phyloP scores from a whole-genome alignment of 768 basidiomycete genomes.

The Leccinum longicurvipes region DNA sequence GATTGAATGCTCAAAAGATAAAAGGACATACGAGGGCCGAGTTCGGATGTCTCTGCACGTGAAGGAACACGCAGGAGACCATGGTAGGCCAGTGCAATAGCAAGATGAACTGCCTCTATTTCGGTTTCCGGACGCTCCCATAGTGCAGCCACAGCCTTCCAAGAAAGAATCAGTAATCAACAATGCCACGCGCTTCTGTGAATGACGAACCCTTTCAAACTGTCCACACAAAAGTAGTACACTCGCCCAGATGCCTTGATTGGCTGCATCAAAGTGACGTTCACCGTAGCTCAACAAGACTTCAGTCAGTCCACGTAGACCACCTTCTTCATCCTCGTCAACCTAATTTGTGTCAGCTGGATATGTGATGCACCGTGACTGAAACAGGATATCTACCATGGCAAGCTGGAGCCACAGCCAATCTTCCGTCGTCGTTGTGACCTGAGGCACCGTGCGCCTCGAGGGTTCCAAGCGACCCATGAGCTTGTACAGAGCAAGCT shows the following conservation, averaged over 20 bases:
- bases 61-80: constrained; percentile 85
- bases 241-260: constrained; percentile 72
- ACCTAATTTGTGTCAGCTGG: constrained; percentile 40
- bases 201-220: constrained; percentile 75
- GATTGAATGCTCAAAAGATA: neutral
- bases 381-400: constrained; percentile 46
- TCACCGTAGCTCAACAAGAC: constrained; percentile 76
- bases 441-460: constrained; percentile 72
- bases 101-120: constrained; percentile 92
- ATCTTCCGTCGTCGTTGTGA: constrained; percentile 92
- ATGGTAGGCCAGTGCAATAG: constrained; percentile 89
- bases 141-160: constrained; percentile 83
- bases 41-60: constrained; percentile 78
- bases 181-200: neutral
- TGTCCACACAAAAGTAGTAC: constrained; percentile 90
- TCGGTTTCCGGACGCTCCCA: constrained; percentile 86
- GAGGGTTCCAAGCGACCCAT: constrained; percentile 89
- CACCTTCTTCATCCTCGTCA: constrained; percentile 79
- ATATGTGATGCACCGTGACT: neutral
- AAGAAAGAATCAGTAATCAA: constrained; percentile 1
- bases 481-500: constrained; percentile 92
- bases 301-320: constrained; percentile 70
- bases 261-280: constrained; percentile 71
- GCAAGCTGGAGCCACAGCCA: constrained; percentile 98
- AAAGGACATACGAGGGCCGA: constrained; percentile 64